Base-by-base conservation (phyloP, 352 stramenopile species). In the Globisporangium spiculum region DNA sequence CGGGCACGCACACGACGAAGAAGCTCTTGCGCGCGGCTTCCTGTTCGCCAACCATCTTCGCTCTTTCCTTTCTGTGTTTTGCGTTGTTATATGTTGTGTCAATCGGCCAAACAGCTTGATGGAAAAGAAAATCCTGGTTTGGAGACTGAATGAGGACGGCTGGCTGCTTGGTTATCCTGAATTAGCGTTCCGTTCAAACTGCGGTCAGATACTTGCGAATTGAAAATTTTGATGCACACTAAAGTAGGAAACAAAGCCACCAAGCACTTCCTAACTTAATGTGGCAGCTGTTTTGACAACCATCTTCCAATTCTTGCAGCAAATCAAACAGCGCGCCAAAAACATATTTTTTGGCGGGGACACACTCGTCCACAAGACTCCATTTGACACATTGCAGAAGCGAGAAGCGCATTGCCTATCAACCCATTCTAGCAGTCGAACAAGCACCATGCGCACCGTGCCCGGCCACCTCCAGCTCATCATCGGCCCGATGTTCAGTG, bases 401-500 rank as follows among this genome's bases (percentile, higher is more conserved):
- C 6, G 18, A 16, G 36, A 44, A 22, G 26, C 34, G 34, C 4
- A n/a, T 24, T 20, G 10, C n/a, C 58, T 32, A 1, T 24, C 18
- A 22, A 22, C n/a, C 16, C n/a, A 38, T 44, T 32, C 4, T 32
- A 32, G 30, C 20, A 44, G 9, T 12, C 62, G 60, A 27, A 2
- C 34, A 54, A n/a, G 3, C 4, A 57, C 36, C 4, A 72, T 72
- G 67, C 67, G 67, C 54, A 69, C 72, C 4, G 65, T 88, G 24
- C 75, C 78, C 34, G 85, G 87, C 48, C 75, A 87, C 67, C 66
- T 96, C 63, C 84, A 96, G 72, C 81, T 96, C 41, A 94, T 96
- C 60, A 81, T 96, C 46, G 88, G 88, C 6, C 86, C 88, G 62
- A 96, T 96, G 88, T 96, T 94, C 73, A 94, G 86, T 66, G 88